A percentile compares a stretch with the other conserved stretches of the same genome.
phyloP scores from a whole-genome alignment of 345 rosid genomes.

The Cardiospermum halicacabum region DNA sequence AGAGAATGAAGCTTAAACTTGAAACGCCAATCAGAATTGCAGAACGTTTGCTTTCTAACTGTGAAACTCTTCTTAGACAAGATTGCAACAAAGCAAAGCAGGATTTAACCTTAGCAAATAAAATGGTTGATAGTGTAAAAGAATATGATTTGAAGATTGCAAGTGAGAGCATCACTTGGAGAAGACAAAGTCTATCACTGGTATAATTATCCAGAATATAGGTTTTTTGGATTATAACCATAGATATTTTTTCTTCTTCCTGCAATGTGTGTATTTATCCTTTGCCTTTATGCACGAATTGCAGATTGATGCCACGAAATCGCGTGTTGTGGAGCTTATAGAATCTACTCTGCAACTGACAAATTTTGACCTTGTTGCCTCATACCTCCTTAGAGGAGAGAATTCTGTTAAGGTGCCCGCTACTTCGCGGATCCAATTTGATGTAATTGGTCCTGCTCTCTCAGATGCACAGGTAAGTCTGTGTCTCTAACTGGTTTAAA shows the following conservation, averaged over 20 bases:
- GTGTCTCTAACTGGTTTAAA: conserved; percentile 6
- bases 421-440: conserved; percentile 55
- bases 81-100: conserved; percentile 49
- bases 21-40: conserved; percentile 87
- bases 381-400: conserved; percentile 57
- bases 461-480: conserved; percentile 65
- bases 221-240: conserved; percentile 3
- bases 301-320: conserved; percentile 74
- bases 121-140: conserved; percentile 53
- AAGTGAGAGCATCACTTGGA: conserved; percentile 79
- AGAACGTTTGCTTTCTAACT: conserved; percentile 65
- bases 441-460: conserved; percentile 75
- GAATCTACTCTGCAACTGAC: conserved; percentile 73
- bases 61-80: conserved; percentile 55
- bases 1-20: conserved; percentile 88
- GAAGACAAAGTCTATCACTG: conserved; percentile 56
- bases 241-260: conserved; percentile 12
- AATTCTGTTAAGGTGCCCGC: conserved; percentile 45
- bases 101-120: conserved; percentile 55
- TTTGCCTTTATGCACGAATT: conserved; percentile 19
- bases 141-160: conserved; percentile 54
- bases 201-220: conserved; percentile 35
- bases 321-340: conserved; percentile 63
- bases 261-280: conserved; percentile 15
- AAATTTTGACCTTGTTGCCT: conserved; percentile 64